phyloP scores from a whole-genome alignment of 2,329 filamentous ascomycete genomes.

The Aspergillus luchuensis region DNA sequence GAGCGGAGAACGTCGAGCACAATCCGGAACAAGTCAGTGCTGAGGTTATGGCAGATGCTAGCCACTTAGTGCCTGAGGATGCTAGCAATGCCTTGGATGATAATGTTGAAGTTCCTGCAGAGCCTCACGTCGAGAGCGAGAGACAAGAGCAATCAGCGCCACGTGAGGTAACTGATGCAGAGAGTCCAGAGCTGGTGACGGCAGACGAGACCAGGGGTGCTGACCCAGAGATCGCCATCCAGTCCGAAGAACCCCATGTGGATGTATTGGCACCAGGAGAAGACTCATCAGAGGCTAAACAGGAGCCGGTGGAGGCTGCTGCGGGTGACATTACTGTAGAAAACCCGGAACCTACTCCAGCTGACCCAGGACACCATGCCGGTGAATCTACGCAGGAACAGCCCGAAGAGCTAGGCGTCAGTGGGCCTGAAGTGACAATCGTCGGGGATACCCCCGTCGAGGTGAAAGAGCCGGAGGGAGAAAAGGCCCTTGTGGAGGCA shows the following conservation, averaged over 20 bases:
- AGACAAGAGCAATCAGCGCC: not conserved
- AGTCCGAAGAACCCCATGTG: not conserved
- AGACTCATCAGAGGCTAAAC: not conserved
- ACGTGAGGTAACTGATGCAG: not conserved
- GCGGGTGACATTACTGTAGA: not conserved
- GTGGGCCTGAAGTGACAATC: not conserved
- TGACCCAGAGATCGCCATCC: not conserved
- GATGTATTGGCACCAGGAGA: not conserved
- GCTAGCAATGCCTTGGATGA: not conserved
- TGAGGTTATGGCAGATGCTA: not conserved
- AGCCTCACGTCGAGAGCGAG: not conserved
- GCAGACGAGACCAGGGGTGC: not conserved
- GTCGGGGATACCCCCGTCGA: not conserved
- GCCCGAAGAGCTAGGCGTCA: slow-evolving; percentile 14
- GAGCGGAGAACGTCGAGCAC: not conserved
- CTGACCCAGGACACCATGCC: slow-evolving; percentile 6
- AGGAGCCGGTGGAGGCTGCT: not conserved
- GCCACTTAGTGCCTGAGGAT: not conserved
- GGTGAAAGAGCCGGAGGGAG: not conserved
- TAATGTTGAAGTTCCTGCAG: not conserved
- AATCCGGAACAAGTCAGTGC: not conserved
- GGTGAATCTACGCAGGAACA: slow-evolving; percentile 7
- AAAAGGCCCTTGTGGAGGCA: not conserved
- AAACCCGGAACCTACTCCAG: slow-evolving; percentile 6
- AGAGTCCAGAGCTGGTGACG: not conserved